These are phyloP conservation scores for Exophiala sp. DNA, from an alignment of 2,329 filamentous ascomycete genomes.

Conservation along the genomic window DNA sequence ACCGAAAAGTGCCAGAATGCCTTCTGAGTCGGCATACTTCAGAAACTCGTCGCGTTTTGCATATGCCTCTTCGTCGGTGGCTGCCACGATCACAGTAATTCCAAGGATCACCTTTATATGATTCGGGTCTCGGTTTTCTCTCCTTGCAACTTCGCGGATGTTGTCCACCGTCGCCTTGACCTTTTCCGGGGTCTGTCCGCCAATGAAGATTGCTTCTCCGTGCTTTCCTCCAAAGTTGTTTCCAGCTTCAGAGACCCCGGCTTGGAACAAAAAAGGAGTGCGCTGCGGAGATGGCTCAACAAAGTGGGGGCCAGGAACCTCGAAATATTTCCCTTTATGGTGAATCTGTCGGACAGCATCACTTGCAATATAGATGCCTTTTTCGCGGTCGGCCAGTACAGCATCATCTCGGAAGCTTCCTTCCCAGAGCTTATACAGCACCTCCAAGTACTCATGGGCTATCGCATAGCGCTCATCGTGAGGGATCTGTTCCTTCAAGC, in stretches of 20 bases:
- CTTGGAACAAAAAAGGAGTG: conserved; percentile 46
- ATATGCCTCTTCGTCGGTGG: conserved; percentile 49
- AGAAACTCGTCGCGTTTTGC: conserved; percentile 48
- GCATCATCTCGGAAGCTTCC: conserved; percentile 38
- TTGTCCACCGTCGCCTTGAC: conserved; percentile 40
- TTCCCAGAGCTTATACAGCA: conserved; percentile 29
- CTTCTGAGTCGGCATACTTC: conserved; percentile 48
- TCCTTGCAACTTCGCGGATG: conserved; percentile 38
- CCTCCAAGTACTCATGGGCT: conserved; percentile 54
- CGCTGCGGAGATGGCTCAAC: conserved; percentile 46
- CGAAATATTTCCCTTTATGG: conserved; percentile 51
- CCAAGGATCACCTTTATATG: conserved; percentile 52
- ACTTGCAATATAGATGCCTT: conserved; percentile 50
- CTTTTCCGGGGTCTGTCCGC: conserved; percentile 41
- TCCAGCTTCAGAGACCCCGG: conserved; percentile 43
- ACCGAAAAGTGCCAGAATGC: conserved; percentile 51
- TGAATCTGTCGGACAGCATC: conserved; percentile 59
- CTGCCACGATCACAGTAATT: conserved; percentile 45
- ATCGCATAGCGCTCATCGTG: conserved; percentile 62
- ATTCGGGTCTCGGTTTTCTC: conserved; percentile 49
- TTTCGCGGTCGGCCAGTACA: conserved; percentile 53
- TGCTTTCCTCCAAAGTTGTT: conserved; percentile 45
- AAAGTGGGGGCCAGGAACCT: conserved; percentile 45
- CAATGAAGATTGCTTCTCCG: conserved; percentile 55
- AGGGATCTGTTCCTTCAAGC: conserved; percentile 49